A percentile compares a stretch with the other conserved stretches of the same genome.
Evolutionary conservation across 2,329 filamentous ascomycete species (phyloP).

Genomic region (Aspergillus fischeri): DNA sequence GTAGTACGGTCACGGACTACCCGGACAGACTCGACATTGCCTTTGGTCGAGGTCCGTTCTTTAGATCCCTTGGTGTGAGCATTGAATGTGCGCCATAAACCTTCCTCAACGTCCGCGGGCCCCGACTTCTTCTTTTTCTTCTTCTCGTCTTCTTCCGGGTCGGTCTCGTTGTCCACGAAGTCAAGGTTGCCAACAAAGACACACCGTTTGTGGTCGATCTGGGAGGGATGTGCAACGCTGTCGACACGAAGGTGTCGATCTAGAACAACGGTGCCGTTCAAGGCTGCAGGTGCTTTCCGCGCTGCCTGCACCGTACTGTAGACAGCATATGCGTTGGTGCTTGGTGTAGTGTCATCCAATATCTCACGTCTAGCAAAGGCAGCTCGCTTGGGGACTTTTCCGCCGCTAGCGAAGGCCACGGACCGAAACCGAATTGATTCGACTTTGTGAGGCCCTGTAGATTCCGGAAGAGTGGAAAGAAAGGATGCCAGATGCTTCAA

Average conservation of each 20-base stretch:
- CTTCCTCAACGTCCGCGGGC: constrained; percentile 86
- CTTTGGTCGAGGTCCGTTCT: constrained; percentile 49
- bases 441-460: constrained; percentile 62
- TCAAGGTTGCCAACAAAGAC: constrained; percentile 95
- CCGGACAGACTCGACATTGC: constrained; percentile 86
- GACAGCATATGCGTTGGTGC: constrained; percentile 90
- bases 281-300: constrained; percentile 66
- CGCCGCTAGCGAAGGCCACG: constrained; percentile 70
- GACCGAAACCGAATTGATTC: constrained; percentile 94
- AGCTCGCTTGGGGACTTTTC: constrained; percentile 82
- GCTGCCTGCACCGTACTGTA: constrained; percentile 74
- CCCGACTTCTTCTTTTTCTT: constrained; percentile 70
- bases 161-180: constrained; percentile 88
- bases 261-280: constrained; percentile 82
- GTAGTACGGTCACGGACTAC: constrained; percentile 87
- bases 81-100: constrained; percentile 49
- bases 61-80: constrained; percentile 28
- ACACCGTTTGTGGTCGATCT: constrained; percentile 79
- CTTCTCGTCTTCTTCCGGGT: constrained; percentile 57
- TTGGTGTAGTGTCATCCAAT: constrained; percentile 86
- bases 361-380: constrained; percentile 86
- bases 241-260: constrained; percentile 88
- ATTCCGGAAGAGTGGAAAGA: constrained; percentile 50
- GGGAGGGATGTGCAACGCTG: constrained; percentile 79
- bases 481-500: constrained; percentile 74